Base-by-base conservation (phyloP, 2,329 filamentous ascomycete genomes). In the Cadophora sp. region DNA sequence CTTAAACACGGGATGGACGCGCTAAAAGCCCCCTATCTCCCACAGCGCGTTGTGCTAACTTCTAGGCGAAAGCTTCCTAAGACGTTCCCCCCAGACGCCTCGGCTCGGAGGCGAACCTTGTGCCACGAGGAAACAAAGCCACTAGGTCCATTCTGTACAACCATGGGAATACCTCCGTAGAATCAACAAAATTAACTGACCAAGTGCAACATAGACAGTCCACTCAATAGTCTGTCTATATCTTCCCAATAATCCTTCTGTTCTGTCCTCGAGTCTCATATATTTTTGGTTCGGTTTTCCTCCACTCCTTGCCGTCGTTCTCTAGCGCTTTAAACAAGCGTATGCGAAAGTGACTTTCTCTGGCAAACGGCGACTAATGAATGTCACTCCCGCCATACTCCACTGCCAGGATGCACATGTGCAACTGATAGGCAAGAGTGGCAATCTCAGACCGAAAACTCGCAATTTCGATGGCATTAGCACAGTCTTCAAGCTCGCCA, bases 161-260 rank as follows among this genome's bases (percentile, higher is more conserved):
- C 20, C 11, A 5, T 53, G 48, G 4, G 27, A 51, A 51, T 51
- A n/a, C n/a, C n/a, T n/a, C n/a, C n/a, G n/a, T n/a, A 24, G 24
- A 22, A 16, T 53, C 13, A 33, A 13, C 27, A 6, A 6, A 16
- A n/a, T 24, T 33, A 4, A 24, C 8, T n/a, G 27, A 14, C n/a
- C 50, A 16, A 53, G 24, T 53, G 14, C 27, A 24, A 53, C 50
- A 24, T 24, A 9, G 14, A 51, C 27, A 7, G 13, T 53, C 47
- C 22, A 51, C 27, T 53, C 50, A 53, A 33, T 53, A 53, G 24
- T 53, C 50, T 53, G 24, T 53, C 50, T 53, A 18, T 33, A 53
- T 33, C 48, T 53, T 16, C 50, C 24, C 50, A 30, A 53, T n/a
- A 53, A 53, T 53, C 50, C 50, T 53, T 53, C 27, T 53, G 14